Conservation (phyloP, 257 asterid species). For the Solanum sparsipilum region DNA sequence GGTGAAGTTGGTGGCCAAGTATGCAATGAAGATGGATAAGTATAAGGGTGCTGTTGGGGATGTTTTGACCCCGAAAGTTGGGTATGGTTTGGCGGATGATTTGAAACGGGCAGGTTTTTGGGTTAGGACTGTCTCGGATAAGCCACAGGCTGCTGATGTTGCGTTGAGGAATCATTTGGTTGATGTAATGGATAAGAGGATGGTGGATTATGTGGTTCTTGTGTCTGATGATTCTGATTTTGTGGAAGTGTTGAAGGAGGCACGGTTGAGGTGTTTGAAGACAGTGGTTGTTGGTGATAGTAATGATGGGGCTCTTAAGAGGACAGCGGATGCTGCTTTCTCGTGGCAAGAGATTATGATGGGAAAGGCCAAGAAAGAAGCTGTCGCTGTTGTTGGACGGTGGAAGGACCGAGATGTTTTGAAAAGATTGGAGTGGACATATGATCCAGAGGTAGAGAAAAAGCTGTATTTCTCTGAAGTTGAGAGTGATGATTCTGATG, state of each 20-base stretch:
- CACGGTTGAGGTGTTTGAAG: constrained; percentile 70
- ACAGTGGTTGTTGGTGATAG: constrained; percentile 81
- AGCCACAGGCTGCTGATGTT: constrained; percentile 72
- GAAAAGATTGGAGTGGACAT: constrained; percentile 69
- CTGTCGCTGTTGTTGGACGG: constrained; percentile 58
- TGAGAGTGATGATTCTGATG: constrained; percentile 37
- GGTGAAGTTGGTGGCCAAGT: constrained; percentile 59
- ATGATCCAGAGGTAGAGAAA: constrained; percentile 49
- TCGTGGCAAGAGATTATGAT: constrained; percentile 80
- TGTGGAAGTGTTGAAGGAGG: constrained; percentile 59
- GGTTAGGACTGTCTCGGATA: constrained; percentile 60
- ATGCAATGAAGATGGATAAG: constrained; percentile 80
- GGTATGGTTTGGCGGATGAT: constrained; percentile 75
- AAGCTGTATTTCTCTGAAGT: constrained; percentile 17
- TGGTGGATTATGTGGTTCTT: constrained; percentile 61
- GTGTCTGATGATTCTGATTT: constrained; percentile 84
- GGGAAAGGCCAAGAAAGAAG: constrained; percentile 78
- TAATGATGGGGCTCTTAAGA: constrained; percentile 47
- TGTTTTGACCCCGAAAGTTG: constrained; percentile 59
- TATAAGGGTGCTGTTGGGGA: constrained; percentile 65
- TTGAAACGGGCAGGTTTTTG: constrained; percentile 76
- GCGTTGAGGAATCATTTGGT: constrained; percentile 60
- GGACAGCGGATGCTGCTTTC: constrained; percentile 70
- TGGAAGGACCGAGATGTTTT: constrained; percentile 75
- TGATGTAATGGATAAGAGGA: constrained; percentile 64